A percentile compares a stretch with the other conserved stretches of the same genome.
Evolutionary conservation across 768 basidiomycete genomes (phyloP).

Genomic region (Trametes sanguinea): DNA sequence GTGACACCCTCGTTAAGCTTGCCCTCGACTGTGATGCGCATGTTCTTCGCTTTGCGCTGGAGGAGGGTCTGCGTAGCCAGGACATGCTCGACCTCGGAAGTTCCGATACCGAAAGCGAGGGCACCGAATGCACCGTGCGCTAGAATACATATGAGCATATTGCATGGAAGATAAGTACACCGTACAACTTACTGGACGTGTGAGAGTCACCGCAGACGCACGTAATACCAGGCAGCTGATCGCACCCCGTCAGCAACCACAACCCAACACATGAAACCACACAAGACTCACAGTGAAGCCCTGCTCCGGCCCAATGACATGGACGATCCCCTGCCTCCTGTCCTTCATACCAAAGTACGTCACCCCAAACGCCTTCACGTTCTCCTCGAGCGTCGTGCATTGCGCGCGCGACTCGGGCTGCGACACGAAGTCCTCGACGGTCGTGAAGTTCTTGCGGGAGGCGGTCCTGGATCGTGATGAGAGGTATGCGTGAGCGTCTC

Average conservation of each 20-base stretch:
- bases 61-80: conserved; percentile 66
- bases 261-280: neutral
- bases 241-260: neutral
- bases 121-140: conserved; percentile 70
- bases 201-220: conserved; percentile 68
- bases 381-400: conserved; percentile 59
- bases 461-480: conserved; percentile 38
- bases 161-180: neutral
- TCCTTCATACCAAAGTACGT: conserved; percentile 73
- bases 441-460: conserved; percentile 53
- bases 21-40: conserved; percentile 64
- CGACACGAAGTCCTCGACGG: conserved; percentile 50
- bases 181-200: conserved; percentile 52
- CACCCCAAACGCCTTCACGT: conserved; percentile 65
- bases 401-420: conserved; percentile 62
- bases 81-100: conserved; percentile 70
- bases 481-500: neutral
- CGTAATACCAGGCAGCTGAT: conserved; percentile 46
- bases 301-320: conserved; percentile 68
- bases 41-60: conserved; percentile 65
- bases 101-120: conserved; percentile 68
- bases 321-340: conserved; percentile 59
- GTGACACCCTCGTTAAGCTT: conserved; percentile 54
- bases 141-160: conserved; percentile 21
- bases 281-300: conserved; percentile 51